Percentiles rank a stretch among this genome's conserved stretches.
Evolutionary conservation across 441 rosid species (phyloP).

Genomic region (Rhodomyrtus psidioides): DNA sequence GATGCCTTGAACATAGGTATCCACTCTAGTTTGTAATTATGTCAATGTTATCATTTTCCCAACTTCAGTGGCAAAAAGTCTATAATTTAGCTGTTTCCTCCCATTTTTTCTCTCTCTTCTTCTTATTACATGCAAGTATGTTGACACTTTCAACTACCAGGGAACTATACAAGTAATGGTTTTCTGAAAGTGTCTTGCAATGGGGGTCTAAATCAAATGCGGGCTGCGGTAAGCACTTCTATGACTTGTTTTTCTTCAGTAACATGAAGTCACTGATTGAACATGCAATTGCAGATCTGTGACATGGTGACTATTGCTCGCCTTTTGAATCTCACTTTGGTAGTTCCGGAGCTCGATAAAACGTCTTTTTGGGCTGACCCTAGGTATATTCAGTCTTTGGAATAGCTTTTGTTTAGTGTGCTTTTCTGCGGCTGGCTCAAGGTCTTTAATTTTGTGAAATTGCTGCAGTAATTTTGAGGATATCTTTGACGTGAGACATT

Average conservation of each 20-base stretch:
- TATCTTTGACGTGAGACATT: constrained; percentile 83
- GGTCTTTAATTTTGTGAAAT: constrained; percentile 12
- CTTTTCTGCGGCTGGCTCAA: neutral
- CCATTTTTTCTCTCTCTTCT: neutral
- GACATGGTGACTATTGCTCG: constrained; percentile 95
- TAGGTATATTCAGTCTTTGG: constrained; percentile 35
- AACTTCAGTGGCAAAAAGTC: neutral
- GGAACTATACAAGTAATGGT: constrained; percentile 84
- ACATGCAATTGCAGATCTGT: constrained; percentile 58
- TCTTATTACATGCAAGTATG: neutral
- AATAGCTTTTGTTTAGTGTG: neutral
- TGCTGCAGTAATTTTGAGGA: constrained; percentile 91
- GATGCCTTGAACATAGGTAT: neutral
- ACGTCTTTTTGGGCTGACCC: constrained; percentile 98
- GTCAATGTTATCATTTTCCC: neutral
- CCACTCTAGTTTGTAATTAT: neutral
- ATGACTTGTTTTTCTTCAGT: neutral
- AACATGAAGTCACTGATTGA: neutral
- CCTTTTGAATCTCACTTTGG: constrained; percentile 86
- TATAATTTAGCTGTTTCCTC: neutral
- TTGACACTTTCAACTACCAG: constrained; percentile 28
- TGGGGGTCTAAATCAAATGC: constrained; percentile 99
- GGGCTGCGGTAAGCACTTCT: constrained; percentile 76
- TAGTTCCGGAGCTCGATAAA: constrained; percentile 95
- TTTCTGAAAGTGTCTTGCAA: constrained; percentile 84